Percentiles rank a stretch among this genome's conserved stretches.
These are phyloP conservation scores for Orobanche coerulescens DNA, from an alignment of 257 asterid genomes.

Conservation along the genomic window DNA sequence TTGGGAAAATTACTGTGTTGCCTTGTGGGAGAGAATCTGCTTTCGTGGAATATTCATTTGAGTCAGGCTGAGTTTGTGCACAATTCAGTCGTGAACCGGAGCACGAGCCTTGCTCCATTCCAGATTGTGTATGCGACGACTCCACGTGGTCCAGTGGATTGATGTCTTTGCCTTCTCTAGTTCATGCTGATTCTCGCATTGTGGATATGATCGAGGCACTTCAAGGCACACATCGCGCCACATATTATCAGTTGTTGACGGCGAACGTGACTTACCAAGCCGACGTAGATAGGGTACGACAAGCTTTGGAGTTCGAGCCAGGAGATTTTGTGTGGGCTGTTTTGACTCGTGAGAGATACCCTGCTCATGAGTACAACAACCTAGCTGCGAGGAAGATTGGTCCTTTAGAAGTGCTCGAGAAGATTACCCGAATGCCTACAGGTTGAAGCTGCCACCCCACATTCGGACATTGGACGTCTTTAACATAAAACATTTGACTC, in stretches of 20 bases:
- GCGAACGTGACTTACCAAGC: neutral
- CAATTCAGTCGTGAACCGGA: neutral
- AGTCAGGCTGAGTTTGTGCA: neutral
- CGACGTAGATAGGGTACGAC: neutral
- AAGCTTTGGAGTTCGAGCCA: neutral
- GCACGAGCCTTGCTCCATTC: neutral
- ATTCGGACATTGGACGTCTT: neutral
- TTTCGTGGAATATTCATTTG: neutral
- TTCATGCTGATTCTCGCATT: neutral
- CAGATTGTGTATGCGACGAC: neutral
- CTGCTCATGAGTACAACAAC: neutral
- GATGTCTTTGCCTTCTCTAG: neutral
- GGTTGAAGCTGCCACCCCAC: neutral
- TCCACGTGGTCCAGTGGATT: conserved; percentile 5
- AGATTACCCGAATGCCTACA: conserved; percentile 7
- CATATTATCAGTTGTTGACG: neutral
- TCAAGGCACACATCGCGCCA: neutral
- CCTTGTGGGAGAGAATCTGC: neutral
- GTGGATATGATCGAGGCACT: neutral
- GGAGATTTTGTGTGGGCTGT: conserved; percentile 17
- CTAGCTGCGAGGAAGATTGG: neutral
- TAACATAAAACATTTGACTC: neutral
- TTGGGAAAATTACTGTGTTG: neutral
- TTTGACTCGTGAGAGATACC: neutral
- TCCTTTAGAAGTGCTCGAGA: neutral